Evolutionary conservation across 176 grass and related monocot genomes (phyloP).

Genomic region (Zoysia pacifica): DNA sequence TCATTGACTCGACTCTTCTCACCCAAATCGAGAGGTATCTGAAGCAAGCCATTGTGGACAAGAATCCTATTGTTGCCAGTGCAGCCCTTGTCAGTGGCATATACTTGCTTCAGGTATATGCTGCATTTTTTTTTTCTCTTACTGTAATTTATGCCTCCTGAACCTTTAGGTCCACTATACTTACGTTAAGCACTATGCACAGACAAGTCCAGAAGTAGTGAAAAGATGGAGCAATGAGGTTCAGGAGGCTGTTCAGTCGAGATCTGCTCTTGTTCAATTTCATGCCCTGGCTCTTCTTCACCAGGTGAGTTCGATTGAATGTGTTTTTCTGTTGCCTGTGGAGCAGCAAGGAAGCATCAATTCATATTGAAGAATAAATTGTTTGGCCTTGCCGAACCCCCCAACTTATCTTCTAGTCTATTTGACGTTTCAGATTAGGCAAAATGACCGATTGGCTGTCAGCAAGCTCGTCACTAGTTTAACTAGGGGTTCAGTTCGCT

Average conservation of each 20-base stretch:
- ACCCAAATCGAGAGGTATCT: conserved; percentile 97
- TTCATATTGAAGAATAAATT: not conserved
- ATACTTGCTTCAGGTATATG: conserved; percentile 85
- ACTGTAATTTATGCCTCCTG: conserved; percentile 18
- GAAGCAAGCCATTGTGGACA: conserved; percentile 98
- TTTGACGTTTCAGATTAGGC: conserved; percentile 71
- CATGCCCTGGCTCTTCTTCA: conserved; percentile 97
- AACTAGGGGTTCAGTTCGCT: conserved; percentile 93
- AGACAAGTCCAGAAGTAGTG: conserved; percentile 95
- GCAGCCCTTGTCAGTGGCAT: conserved; percentile 98
- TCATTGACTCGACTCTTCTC: conserved; percentile 94
- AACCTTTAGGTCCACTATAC: not conserved
- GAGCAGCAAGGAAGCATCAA: not conserved
- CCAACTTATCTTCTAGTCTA: conserved; percentile 6
- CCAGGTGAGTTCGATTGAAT: conserved; percentile 58
- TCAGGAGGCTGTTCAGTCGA: conserved; percentile 97
- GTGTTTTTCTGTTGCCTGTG: not conserved
- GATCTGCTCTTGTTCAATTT: conserved; percentile 92
- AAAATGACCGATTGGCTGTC: conserved; percentile 97
- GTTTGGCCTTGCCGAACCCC: not conserved
- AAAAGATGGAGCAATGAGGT: conserved; percentile 99
- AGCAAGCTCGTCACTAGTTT: conserved; percentile 95
- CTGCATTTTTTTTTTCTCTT: conserved; percentile 2
- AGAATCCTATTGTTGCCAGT: conserved; percentile 96
- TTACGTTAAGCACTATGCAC: conserved; percentile 32